Conservation (phyloP, 169 alveolate genomes). For the Sarcocystis neurona region DNA sequence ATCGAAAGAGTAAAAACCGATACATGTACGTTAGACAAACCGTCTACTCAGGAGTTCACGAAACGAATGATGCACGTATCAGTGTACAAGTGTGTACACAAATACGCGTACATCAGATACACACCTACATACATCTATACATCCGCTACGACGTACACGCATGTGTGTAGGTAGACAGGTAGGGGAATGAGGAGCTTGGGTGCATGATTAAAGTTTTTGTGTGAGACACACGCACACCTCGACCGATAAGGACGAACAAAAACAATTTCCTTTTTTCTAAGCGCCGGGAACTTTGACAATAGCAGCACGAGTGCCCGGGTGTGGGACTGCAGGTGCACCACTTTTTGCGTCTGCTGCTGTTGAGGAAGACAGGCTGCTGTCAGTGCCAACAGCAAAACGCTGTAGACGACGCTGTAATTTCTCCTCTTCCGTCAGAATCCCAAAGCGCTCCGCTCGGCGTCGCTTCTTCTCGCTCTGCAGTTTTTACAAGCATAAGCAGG, state of each 20-base stretch:
- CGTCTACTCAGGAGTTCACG: too few relatives aligned
- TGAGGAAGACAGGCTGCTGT: neutral
- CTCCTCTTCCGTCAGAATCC: slow-evolving; percentile 6
- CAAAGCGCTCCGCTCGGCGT: slow-evolving; percentile 29
- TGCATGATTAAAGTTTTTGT: neutral
- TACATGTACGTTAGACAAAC: too few relatives aligned
- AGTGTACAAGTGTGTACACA: neutral
- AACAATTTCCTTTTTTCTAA: neutral
- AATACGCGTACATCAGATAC: neutral
- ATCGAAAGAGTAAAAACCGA: too few relatives aligned
- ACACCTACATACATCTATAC: neutral
- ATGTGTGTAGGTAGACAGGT: neutral
- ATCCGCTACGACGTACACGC: neutral
- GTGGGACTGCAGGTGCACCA: too few relatives aligned
- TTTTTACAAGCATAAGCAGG: neutral
- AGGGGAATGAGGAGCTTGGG: neutral
- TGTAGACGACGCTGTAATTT: slow-evolving; percentile 10
- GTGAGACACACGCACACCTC: neutral
- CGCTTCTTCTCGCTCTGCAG: slow-evolving; percentile 3
- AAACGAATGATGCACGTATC: too few relatives aligned
- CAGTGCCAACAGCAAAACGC: neutral
- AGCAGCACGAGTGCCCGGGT: too few relatives aligned
- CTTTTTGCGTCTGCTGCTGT: too few relatives aligned
- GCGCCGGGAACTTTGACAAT: slow-evolving; percentile 24
- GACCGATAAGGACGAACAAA: too few relatives aligned